phyloP scores from a whole-genome alignment of 2,329 filamentous ascomycete genomes.

The Claviceps africana region DNA sequence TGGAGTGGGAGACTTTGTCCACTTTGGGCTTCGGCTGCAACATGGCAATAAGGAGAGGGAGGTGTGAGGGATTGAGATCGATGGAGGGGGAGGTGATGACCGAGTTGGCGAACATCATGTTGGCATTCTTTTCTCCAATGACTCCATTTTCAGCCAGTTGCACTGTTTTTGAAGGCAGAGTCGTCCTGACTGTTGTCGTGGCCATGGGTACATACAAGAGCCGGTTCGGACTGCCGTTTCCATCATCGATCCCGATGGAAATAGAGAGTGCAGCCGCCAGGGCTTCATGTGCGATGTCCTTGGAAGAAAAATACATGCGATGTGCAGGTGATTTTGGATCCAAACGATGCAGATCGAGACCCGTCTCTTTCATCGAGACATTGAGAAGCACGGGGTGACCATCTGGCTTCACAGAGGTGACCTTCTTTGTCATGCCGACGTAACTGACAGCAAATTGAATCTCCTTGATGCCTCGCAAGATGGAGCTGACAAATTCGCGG shows the following conservation, averaged over 20 bases:
- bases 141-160: slow-evolving; percentile 60
- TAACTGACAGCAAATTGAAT: slow-evolving; percentile 92
- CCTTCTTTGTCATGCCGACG: slow-evolving; percentile 69
- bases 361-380: slow-evolving; percentile 89
- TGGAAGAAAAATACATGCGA: slow-evolving; percentile 92
- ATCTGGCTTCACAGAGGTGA: slow-evolving; percentile 52
- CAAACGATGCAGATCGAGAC: slow-evolving; percentile 79
- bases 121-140: slow-evolving; percentile 75
- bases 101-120: slow-evolving; percentile 90
- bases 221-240: slow-evolving; percentile 71
- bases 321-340: slow-evolving; percentile 89
- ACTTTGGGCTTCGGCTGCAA: slow-evolving; percentile 40
- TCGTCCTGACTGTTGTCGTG: slow-evolving; percentile 87
- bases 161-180: slow-evolving; percentile 84
- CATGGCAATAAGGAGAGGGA: slow-evolving; percentile 71
- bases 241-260: slow-evolving; percentile 80
- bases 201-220: slow-evolving; percentile 94
- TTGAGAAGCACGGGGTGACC: slow-evolving; percentile 68
- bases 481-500: slow-evolving; percentile 80
- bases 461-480: slow-evolving; percentile 85
- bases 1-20: slow-evolving; percentile 24
- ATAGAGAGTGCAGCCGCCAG: slow-evolving; percentile 84
- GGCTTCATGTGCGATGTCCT: slow-evolving; percentile 90
- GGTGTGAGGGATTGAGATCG: slow-evolving; percentile 80
- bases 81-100: slow-evolving; percentile 92